Evolutionary conservation across 1,284 basidiomycete genomes (phyloP).

Genomic region (Rhizoctonia solani): DNA sequence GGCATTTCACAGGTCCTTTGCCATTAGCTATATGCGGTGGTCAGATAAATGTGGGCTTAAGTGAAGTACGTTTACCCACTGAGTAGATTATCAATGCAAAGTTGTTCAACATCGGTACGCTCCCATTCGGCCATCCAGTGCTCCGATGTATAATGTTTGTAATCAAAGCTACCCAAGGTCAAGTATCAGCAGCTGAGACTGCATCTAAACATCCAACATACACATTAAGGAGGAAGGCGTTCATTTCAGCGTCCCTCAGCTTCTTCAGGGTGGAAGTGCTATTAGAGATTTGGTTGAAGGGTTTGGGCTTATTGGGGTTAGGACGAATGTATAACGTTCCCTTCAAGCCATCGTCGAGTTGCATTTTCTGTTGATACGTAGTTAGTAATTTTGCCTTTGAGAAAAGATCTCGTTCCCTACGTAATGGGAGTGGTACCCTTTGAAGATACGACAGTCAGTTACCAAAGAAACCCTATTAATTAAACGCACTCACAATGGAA

Average conservation of each 20-base stretch:
- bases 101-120: conserved; percentile 34
- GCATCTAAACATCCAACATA: not conserved
- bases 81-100: conserved; percentile 36
- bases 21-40: not conserved
- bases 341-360: conserved; percentile 23
- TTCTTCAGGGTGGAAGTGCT: not conserved
- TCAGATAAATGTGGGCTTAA: not conserved
- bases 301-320: conserved; percentile 19
- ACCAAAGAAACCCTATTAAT: not conserved
- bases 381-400: not conserved
- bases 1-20: conserved; percentile 11
- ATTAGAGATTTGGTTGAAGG: conserved; percentile 32
- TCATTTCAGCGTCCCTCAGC: conserved; percentile 20
- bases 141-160: conserved; percentile 34
- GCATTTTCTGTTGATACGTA: conserved; percentile 31
- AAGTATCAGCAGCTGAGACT: not conserved
- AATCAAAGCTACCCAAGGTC: conserved; percentile 17
- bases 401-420: too few relatives aligned
- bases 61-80: not conserved
- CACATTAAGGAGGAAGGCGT: conserved; percentile 10
- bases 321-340: conserved; percentile 33
- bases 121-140: conserved; percentile 10
- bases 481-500: conserved; percentile 10
- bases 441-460: not conserved
- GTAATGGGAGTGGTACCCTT: conserved; percentile 18